Evolutionary conservation across 2,329 filamentous ascomycete genomes (phyloP).

Genomic region (Colletotrichum lupini): DNA sequence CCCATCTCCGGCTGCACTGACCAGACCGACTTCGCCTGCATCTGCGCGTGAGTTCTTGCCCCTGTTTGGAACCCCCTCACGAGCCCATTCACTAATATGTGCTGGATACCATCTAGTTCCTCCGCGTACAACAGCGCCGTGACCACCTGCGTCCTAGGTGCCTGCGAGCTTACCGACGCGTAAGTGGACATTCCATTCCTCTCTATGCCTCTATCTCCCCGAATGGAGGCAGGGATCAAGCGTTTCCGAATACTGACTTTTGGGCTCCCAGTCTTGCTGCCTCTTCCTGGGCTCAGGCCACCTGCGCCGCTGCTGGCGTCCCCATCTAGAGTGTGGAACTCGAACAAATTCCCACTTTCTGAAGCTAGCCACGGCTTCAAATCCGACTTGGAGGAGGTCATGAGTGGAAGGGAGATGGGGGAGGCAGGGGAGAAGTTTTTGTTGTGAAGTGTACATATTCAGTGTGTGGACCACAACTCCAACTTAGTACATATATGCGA

Average conservation of each 20-base stretch:
- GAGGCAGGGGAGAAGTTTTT: neutral
- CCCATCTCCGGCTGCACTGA: slow-evolving; percentile 24
- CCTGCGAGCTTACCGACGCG: slow-evolving; percentile 7
- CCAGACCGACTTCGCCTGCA: slow-evolving; percentile 32
- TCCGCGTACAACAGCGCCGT: slow-evolving; percentile 22
- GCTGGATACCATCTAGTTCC: neutral
- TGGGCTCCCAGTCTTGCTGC: neutral
- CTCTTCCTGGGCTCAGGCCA: slow-evolving; percentile 16
- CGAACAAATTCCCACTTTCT: neutral
- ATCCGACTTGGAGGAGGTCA: neutral
- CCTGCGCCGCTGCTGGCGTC: slow-evolving; percentile 22
- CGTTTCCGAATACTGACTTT: neutral
- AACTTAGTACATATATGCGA: neutral
- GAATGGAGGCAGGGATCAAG: neutral
- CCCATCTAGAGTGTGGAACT: neutral
- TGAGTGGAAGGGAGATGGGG: neutral
- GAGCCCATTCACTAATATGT: neutral
- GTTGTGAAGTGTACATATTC: neutral
- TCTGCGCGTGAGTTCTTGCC: slow-evolving; percentile 32
- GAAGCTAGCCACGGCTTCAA: neutral
- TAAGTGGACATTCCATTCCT: neutral
- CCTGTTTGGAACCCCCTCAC: too few relatives aligned
- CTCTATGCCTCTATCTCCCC: too few relatives aligned
- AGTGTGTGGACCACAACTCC: neutral
- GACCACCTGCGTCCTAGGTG: slow-evolving; percentile 18